Evolutionary conservation across 768 basidiomycete species (phyloP), one percentile per base, ranked within the genome.

Genomic region (Boletus tomentosulus): DNA sequence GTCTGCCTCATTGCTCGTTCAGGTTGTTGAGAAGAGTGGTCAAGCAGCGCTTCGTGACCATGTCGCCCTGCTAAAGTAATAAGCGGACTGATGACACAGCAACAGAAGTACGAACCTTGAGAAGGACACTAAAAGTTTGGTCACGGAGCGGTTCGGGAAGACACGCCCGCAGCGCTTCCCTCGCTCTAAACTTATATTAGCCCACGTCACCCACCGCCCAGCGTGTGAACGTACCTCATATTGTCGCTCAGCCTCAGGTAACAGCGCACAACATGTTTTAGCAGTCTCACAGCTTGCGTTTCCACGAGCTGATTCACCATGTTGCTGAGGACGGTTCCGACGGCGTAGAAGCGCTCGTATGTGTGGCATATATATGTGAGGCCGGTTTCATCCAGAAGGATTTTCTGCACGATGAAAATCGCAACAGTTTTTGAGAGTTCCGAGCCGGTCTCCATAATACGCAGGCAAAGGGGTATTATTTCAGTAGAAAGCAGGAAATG

Each of bases 371-470:
- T 99, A 71, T 99, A 99, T 15, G 93, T 95, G 55, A 99, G 75
- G 19, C 97, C 97, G 3, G 96, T 93, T 72, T 99, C 97, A 70
- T 99, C 97, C 50, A 98, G 80, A 15, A 99, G 79, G 55, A 92
- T 92, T 74, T 99, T 99, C 71, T 99, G 97, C 4, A 99, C 97
- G 65, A 99, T 99, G 73, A 99, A 99, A 65, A 99, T 99, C 41
- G 97, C 97, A 43, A 99, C 97, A 1, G 97, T 99, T 75, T 99
- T 99, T 54, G 91, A 93, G 16, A 99, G 83, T 64, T 99, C 97
- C 3, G 95, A 97, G 41, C 97, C 97, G 3, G 97, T 98, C 72
- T 99, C 97, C 97, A 99, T 99, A 71, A 99, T 99, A 49, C 97
- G 88, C 48, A 99, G 84, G 69, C 97, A 99, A 59, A 99, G 87